A percentile compares a stretch with the other conserved stretches of the same genome.
These are phyloP conservation scores for Ettlia oleoabundans DNA, from an alignment of 139 green algal species.

Conservation along the genomic window DNA sequence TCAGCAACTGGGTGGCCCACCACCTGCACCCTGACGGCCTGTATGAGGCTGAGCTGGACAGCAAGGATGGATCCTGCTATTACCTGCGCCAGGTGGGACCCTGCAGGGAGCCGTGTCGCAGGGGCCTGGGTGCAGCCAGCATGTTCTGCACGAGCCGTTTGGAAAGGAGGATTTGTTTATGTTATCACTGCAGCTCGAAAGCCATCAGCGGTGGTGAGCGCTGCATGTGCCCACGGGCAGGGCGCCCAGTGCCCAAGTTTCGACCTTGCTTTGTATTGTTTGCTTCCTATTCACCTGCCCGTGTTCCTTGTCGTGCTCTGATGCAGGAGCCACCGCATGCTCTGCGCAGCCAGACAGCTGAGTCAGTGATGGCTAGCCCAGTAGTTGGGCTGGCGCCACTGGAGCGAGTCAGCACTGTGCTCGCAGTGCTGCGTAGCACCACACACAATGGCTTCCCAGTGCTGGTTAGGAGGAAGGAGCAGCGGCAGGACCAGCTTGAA, in stretches of 20 bases:
- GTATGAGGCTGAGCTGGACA: constrained; percentile 91
- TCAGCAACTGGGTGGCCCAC: constrained; percentile 85
- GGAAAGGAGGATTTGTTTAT: no score
- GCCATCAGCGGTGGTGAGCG: no score
- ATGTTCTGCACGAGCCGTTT: no score
- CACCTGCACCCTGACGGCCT: constrained; percentile 83
- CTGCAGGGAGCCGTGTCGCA: constrained; percentile 64
- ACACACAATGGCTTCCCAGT: constrained; percentile 94
- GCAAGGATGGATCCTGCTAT: constrained; percentile 50
- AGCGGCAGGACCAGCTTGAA: not conserved
- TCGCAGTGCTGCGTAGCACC: constrained; percentile 68
- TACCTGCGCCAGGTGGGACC: constrained; percentile 25
- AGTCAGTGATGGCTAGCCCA: constrained; percentile 72
- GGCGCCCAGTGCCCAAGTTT: no score
- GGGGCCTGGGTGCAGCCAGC: constrained; percentile 46
- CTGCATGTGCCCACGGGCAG: no score
- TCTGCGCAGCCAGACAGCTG: constrained; percentile 62
- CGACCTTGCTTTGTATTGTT: no score
- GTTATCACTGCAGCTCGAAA: no score
- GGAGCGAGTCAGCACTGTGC: constrained; percentile 64
- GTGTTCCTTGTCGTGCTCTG: no score
- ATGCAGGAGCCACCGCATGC: constrained; percentile 74
- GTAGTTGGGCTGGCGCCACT: constrained; percentile 69
- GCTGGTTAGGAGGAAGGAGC: constrained; percentile 41
- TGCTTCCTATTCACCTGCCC: no score